Percentiles rank a stretch among this genome's conserved stretches.
These are phyloP conservation scores for Saturnispora ahearnii DNA, from an alignment of 805 yeast genomes.

Conservation along the genomic window DNA sequence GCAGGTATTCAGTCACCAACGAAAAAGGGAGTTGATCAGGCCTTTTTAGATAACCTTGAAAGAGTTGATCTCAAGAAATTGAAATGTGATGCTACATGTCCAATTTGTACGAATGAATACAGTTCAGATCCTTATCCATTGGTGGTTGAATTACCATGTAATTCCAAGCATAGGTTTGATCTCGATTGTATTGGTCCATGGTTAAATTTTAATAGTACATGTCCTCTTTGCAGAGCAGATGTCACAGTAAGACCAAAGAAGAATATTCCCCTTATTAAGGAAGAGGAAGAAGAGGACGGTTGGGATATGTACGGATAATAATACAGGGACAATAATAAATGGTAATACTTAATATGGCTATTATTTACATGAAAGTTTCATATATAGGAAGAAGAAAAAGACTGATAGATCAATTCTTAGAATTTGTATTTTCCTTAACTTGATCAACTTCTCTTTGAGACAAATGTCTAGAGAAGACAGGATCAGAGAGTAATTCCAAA, in stretches of 20 bases:
- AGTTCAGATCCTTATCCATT: conserved; percentile 69
- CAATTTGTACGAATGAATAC: conserved; percentile 74
- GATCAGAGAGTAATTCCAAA: conserved; percentile 59
- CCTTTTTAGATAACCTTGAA: conserved; percentile 67
- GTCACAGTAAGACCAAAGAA: conserved; percentile 43
- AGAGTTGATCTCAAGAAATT: conserved; percentile 43
- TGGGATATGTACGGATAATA: conserved; percentile 75
- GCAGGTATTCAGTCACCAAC: conserved; percentile 2
- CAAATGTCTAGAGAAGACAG: conserved; percentile 54
- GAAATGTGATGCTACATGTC: conserved; percentile 53
- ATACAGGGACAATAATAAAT: too few relatives aligned
- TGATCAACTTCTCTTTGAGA: conserved; percentile 19
- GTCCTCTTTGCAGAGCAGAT: conserved; percentile 82
- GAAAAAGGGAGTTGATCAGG: conserved; percentile 50
- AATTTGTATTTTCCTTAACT: conserved; percentile 10
- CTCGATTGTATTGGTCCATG: conserved; percentile 88
- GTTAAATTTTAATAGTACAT: conserved; percentile 64
- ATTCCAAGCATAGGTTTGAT: conserved; percentile 63
- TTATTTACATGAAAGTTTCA: conserved; percentile 1
- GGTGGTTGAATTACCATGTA: conserved; percentile 68
- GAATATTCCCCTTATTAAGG: conserved; percentile 32
- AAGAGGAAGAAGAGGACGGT: conserved; percentile 58
- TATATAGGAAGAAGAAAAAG: not conserved
- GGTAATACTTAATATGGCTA: not conserved
- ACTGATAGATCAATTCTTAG: not conserved